Base-by-base conservation (phyloP, 2,329 filamentous ascomycete species). In the Pseudogymnoascus sp. region DNA sequence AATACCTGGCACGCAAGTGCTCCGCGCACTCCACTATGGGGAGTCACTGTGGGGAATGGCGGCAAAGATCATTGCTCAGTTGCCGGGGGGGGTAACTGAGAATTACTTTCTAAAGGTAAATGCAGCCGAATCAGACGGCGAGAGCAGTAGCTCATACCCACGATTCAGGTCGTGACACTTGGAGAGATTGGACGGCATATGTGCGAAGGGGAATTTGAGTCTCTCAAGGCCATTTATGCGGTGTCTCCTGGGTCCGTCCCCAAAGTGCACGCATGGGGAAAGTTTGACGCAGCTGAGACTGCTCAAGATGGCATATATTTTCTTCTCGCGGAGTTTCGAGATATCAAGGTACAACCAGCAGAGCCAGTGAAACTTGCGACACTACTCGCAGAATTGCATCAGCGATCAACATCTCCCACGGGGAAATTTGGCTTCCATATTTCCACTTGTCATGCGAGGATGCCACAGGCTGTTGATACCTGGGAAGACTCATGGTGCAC, bases 361-460 rank as follows among this genome's bases (percentile, higher is more conserved):
- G 66, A 68, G 8, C 69, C 68, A 4, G 50, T 64, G 7, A 66
- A 68, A 7, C 66, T 73, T 19, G 46, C 65, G 2, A 14, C 62
- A 2, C 61, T 24, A 10, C 61, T 73, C 1, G 70, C 72, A 37
- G 63, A 70, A 6, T 24, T 74, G 12, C 71, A 73, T 41, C 14
- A 60, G 19, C 63, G 63, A 11, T 67, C 67, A 33, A 60, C 28
- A 2, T 71, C 70, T 16, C 68, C 68, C 2, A 71, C 65, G 0
- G 69, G 69, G 1, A 72, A 71, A 63, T 73, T 72, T 61, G 71
- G 71, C 26, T 73, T 73, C 46, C 69, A 71, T 35, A 53, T 71
- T 1, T 41, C 66, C 11, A 73, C 72, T 5, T 72, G 68, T 43
- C 66, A 69, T 62, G 71, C 66, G 8, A 68, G 66, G 46, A 59